These are phyloP conservation scores for Panaeolus papilionaceus DNA, from an alignment of 768 basidiomycete species.

Conservation along the genomic window DNA sequence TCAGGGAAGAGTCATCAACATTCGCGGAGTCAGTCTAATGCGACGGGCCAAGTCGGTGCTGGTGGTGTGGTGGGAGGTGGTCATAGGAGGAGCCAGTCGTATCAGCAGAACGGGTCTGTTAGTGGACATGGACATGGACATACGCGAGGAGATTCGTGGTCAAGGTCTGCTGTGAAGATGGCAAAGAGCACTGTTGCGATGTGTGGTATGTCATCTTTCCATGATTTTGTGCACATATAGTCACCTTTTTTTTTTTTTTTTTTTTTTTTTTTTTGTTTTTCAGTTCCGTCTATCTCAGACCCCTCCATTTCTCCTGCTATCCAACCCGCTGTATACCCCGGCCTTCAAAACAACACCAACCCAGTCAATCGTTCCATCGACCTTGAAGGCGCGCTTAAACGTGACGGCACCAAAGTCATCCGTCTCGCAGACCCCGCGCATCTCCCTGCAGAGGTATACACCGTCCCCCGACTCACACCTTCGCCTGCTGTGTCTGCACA, in stretches of 20 bases:
- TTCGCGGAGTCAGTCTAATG: conserved; percentile 6
- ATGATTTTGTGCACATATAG: neutral
- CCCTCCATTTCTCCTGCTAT: neutral
- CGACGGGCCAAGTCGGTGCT: neutral
- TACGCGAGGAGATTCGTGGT: conserved; percentile 18
- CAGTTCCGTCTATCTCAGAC: neutral
- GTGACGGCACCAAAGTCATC: conserved; percentile 48
- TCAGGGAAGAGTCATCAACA: conserved; percentile 13
- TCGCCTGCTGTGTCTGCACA: conserved; percentile 33
- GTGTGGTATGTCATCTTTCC: conserved; percentile 28
- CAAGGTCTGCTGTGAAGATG: conserved; percentile 45
- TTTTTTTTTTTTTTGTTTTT: neutral
- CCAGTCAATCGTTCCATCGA: conserved; percentile 19
- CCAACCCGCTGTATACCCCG: conserved; percentile 1
- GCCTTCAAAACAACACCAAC: neutral
- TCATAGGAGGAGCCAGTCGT: neutral
- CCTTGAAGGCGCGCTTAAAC: conserved; percentile 46
- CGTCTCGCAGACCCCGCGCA: conserved; percentile 49
- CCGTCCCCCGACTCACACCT: conserved; percentile 21
- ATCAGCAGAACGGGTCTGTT: neutral
- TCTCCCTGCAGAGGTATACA: conserved; percentile 32
- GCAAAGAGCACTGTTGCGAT: conserved; percentile 39
- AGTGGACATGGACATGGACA: neutral
- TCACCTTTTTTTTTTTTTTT: neutral
- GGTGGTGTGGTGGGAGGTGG: neutral